Conservation (phyloP, 169 alveolate genomes). For the Plasmodium knowlesi region DNA sequence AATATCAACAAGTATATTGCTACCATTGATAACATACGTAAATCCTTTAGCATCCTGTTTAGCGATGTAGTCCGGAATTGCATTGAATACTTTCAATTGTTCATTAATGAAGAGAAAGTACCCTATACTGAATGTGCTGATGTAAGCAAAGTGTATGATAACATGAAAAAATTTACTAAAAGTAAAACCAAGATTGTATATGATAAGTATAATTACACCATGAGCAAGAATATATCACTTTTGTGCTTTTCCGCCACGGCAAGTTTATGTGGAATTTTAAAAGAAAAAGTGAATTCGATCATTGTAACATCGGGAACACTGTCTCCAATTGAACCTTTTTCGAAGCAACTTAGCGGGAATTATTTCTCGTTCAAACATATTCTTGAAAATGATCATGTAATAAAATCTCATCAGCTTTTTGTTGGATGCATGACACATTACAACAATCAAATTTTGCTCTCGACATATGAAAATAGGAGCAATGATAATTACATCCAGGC, state of each 20-base stretch:
- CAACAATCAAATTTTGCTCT: slow-evolving; percentile 82
- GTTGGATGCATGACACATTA: slow-evolving; percentile 84
- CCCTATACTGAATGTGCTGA: slow-evolving; percentile 37
- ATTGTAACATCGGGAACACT: slow-evolving; percentile 96
- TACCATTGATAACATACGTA: slow-evolving; percentile 76
- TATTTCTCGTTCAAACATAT: slow-evolving; percentile 88
- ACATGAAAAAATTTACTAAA: slow-evolving; percentile 39
- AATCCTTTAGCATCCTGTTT: slow-evolving; percentile 77
- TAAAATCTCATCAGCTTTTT: slow-evolving; percentile 87
- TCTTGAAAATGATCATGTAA: slow-evolving; percentile 94
- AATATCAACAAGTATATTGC: slow-evolving; percentile 75
- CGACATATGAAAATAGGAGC: slow-evolving; percentile 86
- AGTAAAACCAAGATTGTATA: slow-evolving; percentile 60
- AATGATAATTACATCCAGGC: slow-evolving; percentile 83
- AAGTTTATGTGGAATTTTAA: slow-evolving; percentile 83
- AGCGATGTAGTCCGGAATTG: slow-evolving; percentile 77
- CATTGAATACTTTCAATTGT: slow-evolving; percentile 79
- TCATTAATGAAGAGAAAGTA: slow-evolving; percentile 75
- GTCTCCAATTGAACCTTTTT: slow-evolving; percentile 92
- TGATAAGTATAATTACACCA: slow-evolving; percentile 33
- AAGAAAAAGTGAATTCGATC: slow-evolving; percentile 87
- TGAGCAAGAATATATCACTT: slow-evolving; percentile 43
- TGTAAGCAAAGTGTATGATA: slow-evolving; percentile 65
- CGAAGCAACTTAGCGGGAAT: slow-evolving; percentile 89
- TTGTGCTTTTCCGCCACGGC: slow-evolving; percentile 89